Base-by-base conservation (phyloP, 2,329 filamentous ascomycete species). In the Bisporella sp. region DNA sequence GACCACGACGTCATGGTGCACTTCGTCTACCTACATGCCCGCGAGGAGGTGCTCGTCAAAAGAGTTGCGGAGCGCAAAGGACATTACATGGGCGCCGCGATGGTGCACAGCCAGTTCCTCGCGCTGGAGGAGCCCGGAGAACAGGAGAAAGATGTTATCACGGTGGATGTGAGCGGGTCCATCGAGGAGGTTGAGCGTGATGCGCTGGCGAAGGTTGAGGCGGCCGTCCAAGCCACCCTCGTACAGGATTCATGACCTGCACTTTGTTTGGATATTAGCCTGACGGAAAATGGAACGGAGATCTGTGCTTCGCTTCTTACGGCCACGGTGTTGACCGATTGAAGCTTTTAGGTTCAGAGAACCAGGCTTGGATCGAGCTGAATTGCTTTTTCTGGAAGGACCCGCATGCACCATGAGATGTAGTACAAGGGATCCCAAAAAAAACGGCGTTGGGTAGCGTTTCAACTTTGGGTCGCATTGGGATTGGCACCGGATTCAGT, bases 21-120 rank as follows among this genome's bases (percentile, higher is more conserved):
- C 71, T 97, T 99, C 66, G 84, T 99, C 60, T 99, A 92, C 71
- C 83, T 99, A 39, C 79, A 85, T 57, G 89, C 91, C 1, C 74
- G 81, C 41, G 87, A 95, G 68, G 78, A 83, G 51, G 76, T 87
- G 7, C 78, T 97, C 31, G 73, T 95, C 51, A 72, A 84, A 60
- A 81, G 93, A 6, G 91, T 97, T 6, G 75, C 77, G 33, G 74
- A 77, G 39, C 81, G 93, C 59, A 72, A 91, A 70, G 83, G 83
- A 47, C 93, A 99, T 67, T 99, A 93, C 70, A 96, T 99, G 91
- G 92, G 93, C 62, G 86, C 89, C 59, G 81, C 82, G 62, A 97
- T 99, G 92, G 91, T 99, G 6, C 84, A 87, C 62, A 95, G 89
- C 70, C 93, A 99, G 67, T 86, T 97, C 58, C 81, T 84, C 55